Evolutionary conservation across 1,139 yeast genomes (phyloP).

Genomic region (Debaryomycetaceae sp.): DNA sequence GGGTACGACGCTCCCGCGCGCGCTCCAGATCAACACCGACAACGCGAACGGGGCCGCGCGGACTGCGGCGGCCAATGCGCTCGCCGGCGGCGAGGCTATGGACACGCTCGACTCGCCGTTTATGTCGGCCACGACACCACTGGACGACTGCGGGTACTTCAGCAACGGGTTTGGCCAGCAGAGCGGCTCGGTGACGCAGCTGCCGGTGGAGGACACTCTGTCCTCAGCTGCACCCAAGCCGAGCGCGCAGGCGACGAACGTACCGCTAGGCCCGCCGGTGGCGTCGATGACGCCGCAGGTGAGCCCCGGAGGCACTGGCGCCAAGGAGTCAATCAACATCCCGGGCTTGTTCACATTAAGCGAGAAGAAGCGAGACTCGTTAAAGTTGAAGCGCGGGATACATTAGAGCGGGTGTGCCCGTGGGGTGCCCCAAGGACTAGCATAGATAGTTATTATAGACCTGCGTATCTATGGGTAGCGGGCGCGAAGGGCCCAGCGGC

Average conservation of each 20-base stretch:
- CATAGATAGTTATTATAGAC: background rate
- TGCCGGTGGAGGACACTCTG: background rate
- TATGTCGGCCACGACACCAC: slow-evolving; percentile 38
- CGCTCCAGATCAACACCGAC: slow-evolving; percentile 41
- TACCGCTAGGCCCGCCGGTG: no score
- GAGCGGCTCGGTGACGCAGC: slow-evolving; percentile 7
- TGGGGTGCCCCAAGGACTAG: background rate
- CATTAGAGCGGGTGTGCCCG: slow-evolving; percentile 18
- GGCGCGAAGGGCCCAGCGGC: no score
- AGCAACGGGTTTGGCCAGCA: slow-evolving; percentile 16
- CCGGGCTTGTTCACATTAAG: slow-evolving; percentile 34
- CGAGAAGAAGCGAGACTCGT: slow-evolving; percentile 46
- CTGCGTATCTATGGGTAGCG: background rate
- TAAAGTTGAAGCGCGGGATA: slow-evolving; percentile 45
- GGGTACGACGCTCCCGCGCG: slow-evolving; percentile 25
- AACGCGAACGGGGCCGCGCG: slow-evolving; percentile 18
- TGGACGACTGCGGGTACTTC: slow-evolving; percentile 33
- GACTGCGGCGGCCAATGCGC: slow-evolving; percentile 11
- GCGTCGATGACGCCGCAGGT: background rate
- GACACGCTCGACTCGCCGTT: slow-evolving; percentile 41
- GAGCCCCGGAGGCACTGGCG: no score
- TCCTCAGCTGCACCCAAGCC: no score
- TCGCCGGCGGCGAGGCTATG: slow-evolving; percentile 1
- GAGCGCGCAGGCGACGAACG: slow-evolving; percentile 2
- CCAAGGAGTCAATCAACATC: slow-evolving; percentile 19